These are phyloP conservation scores for Artomyces pyxidatus DNA, from an alignment of 768 basidiomycete genomes.

Conservation along the genomic window DNA sequence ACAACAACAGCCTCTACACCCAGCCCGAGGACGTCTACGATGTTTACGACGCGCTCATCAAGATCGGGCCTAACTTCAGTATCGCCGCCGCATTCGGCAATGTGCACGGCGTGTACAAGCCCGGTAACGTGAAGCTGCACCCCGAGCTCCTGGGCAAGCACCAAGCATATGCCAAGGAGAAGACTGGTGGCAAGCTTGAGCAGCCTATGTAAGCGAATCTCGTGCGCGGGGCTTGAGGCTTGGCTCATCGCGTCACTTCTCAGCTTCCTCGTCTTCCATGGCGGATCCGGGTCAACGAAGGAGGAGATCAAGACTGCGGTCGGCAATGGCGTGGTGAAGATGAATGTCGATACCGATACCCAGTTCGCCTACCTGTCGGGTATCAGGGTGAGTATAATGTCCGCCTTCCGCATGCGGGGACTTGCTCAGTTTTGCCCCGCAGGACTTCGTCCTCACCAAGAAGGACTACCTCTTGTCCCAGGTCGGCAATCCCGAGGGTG, in stretches of 20 bases:
- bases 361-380: slow-evolving; percentile 88
- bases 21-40: slow-evolving; percentile 96
- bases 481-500: slow-evolving; percentile 94
- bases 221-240: background rate
- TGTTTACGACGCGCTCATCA: slow-evolving; percentile 74
- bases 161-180: slow-evolving; percentile 64
- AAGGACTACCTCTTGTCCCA: slow-evolving; percentile 83
- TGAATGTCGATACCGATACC: slow-evolving; percentile 97
- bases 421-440: background rate
- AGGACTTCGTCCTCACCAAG: slow-evolving; percentile 85
- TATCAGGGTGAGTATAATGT: slow-evolving; percentile 45
- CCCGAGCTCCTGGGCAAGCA: slow-evolving; percentile 91
- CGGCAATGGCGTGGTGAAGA: slow-evolving; percentile 90
- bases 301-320: slow-evolving; percentile 94
- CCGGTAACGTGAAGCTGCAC: slow-evolving; percentile 91
- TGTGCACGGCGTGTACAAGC: slow-evolving; percentile 99
- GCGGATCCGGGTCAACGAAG: slow-evolving; percentile 95
- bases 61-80: slow-evolving; percentile 88
- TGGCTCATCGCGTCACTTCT: slow-evolving; percentile 2
- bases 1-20: slow-evolving; percentile 92
- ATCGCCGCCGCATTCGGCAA: slow-evolving; percentile 99
- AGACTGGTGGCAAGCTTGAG: slow-evolving; percentile 52
- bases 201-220: slow-evolving; percentile 71
- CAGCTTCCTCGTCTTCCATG: slow-evolving; percentile 99
- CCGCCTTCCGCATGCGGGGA: background rate